Base-by-base conservation (phyloP, 139 green algal species). In the Chara braunii region DNA sequence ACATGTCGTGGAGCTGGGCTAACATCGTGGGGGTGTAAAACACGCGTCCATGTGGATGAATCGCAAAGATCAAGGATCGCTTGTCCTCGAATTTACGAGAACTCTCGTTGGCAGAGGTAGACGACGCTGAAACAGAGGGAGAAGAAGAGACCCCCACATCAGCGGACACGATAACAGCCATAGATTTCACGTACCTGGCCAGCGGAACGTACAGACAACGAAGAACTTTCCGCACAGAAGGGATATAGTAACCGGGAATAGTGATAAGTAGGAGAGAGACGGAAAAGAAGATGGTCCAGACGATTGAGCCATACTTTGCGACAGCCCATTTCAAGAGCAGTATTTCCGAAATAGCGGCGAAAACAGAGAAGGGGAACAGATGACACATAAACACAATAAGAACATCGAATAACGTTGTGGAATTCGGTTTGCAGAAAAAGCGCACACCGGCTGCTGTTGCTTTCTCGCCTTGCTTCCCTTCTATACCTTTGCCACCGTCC, bases 31-130 rank as follows among this genome's bases (percentile, higher is more conserved):
- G 61, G 36, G 29, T 52, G 59, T 77, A 77, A 43, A 77, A 74
- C 68, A 77, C 65, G 28, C 68, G 42, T 7, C 68, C 68, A 37
- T 77, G 68, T 26, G 68, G 68, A 23, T 77, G 68, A 32, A 53
- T 42, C 0, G 43, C 60, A 18, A 77, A 65, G 24, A 77, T 77
- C 50, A 73, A 74, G 12, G 60, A n/a, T 11, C 26, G 53, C 42
- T 58, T 18, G 18, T 48, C 40, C 40, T n/a, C n/a, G n/a, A n/a
- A n/a, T n/a, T n/a, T n/a, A n/a, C n/a, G n/a, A n/a, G n/a, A n/a
- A n/a, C n/a, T n/a, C n/a, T n/a, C n/a, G n/a, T n/a, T n/a, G n/a
- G n/a, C n/a, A n/a, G n/a, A n/a, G n/a, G n/a, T n/a, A n/a, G n/a
- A n/a, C n/a, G n/a, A n/a, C n/a, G n/a, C n/a, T n/a, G n/a, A n/a